Evolutionary conservation across 768 basidiomycete genomes (phyloP).

Genomic region (Lepiota brunneoincarnata): DNA sequence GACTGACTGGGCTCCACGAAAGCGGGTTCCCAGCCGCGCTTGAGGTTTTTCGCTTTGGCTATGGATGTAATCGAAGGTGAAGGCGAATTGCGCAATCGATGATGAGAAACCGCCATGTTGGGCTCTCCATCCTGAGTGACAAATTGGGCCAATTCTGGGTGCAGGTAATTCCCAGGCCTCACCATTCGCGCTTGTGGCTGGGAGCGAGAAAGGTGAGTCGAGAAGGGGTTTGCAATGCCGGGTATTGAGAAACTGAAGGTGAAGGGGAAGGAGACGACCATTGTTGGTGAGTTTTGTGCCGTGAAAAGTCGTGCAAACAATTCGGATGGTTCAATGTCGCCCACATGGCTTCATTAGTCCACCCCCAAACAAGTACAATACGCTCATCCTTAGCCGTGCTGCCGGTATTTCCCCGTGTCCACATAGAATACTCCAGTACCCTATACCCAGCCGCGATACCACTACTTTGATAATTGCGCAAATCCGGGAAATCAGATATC

Average conservation of each 20-base stretch:
- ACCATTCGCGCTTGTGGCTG: slow-evolving; percentile 15
- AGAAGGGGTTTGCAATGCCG: slow-evolving; percentile 66
- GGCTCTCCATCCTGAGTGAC: slow-evolving; percentile 14
- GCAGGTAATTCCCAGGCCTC: slow-evolving; percentile 19
- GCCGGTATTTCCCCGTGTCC: no score
- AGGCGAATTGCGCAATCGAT: slow-evolving; percentile 21
- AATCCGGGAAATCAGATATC: no score
- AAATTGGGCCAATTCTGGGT: slow-evolving; percentile 15
- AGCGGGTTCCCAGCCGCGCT: slow-evolving; percentile 74
- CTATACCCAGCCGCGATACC: no score
- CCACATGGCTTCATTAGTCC: no score
- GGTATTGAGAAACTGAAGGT: slow-evolving; percentile 69
- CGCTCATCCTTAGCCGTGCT: no score
- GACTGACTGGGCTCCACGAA: slow-evolving; percentile 54
- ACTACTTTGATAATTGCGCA: no score
- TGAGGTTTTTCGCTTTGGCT: slow-evolving; percentile 33
- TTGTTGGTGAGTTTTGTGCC: slow-evolving; percentile 13
- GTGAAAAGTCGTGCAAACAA: slow-evolving; percentile 1
- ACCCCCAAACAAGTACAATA: no score
- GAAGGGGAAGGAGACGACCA: slow-evolving; percentile 52
- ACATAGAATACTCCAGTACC: no score
- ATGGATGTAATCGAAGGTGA: slow-evolving; percentile 36
- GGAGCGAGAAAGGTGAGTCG: slow-evolving; percentile 18
- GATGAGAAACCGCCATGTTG: slow-evolving; percentile 11
- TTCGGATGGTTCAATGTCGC: no score